Base-by-base conservation (phyloP, 345 rosid species). In the Erucastrum elatum region DNA sequence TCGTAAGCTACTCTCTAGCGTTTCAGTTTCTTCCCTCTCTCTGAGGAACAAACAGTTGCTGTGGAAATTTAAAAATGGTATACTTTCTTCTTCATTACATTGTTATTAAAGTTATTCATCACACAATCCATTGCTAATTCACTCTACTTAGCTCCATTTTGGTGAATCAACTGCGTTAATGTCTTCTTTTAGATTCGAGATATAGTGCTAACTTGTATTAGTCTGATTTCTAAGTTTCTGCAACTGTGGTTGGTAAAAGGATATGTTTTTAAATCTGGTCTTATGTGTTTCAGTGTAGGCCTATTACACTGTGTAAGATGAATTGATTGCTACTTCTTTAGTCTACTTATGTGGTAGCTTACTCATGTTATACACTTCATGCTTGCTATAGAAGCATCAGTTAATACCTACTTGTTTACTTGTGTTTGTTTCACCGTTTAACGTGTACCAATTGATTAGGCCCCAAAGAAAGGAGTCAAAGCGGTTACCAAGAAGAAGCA, bases 391-490 rank as follows among this genome's bases (percentile, higher is more conserved):
- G 16, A 65, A 65, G 15, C 55, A 71, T 60, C 66, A 41, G 4
- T 39, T 26, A 4, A 11, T 51, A 65, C 8, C n/a, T 10, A 21
- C 30, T 37, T 16, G 39, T 62, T 29, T 10, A 21, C 2, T 44
- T 39, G 39, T 68, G 39, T 13, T 46, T 10, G 58, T 46, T 33
- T 13, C 21, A 68, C 4, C 27, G 0, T 68, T 1, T 59, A 13
- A 17, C 16, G 21, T 21, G 1, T 21, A 21, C 21, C 21, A 21
- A 21, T 1, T 21, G 21, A 21, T 21, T 21, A 21, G 21, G 75
- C 82, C 58, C 82, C 82, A 46, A 79, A 79, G 69, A 73, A 46
- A 73, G 82, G 75, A 44, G 66, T 79, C 16, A 79, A 74, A 30
- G 69, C 63, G 5, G 75, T 63, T 60, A 30, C 78, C 17, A 69